Evolutionary conservation across 257 asterid species (phyloP).

Genomic region (Rubia yunnanensis): DNA sequence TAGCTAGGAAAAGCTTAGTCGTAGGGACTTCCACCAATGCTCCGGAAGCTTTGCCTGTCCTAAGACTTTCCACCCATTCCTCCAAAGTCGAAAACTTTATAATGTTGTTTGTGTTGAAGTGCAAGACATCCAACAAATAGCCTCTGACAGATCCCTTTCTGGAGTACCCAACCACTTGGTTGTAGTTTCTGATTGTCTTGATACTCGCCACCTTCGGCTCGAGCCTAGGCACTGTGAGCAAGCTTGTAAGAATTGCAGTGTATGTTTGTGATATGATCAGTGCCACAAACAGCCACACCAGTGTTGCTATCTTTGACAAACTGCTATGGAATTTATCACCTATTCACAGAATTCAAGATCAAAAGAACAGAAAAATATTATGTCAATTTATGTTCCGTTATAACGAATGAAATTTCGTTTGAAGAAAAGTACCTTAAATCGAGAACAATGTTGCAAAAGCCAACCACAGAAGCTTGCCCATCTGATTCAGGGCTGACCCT

Average conservation of each 20-base stretch:
- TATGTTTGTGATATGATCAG: slow-evolving; percentile 32
- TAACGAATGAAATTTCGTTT: background rate
- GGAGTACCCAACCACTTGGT: slow-evolving; percentile 22
- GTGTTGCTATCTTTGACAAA: slow-evolving; percentile 29
- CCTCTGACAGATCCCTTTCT: slow-evolving; percentile 15
- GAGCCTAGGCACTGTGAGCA: slow-evolving; percentile 26
- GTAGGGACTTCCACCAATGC: slow-evolving; percentile 30
- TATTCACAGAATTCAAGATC: too few relatives aligned
- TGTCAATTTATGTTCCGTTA: slow-evolving; percentile 22
- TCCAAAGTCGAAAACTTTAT: slow-evolving; percentile 2
- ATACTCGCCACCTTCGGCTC: slow-evolving; percentile 21
- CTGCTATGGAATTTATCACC: slow-evolving; percentile 26
- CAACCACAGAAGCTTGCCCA: too few relatives aligned
- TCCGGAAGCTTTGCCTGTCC: too few relatives aligned
- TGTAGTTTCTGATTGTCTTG: slow-evolving; percentile 18
- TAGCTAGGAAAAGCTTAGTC: slow-evolving; percentile 26
- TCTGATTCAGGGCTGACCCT: too few relatives aligned
- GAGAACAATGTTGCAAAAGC: too few relatives aligned
- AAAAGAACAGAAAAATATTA: too few relatives aligned
- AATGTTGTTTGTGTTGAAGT: slow-evolving; percentile 7
- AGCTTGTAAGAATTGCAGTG: slow-evolving; percentile 31
- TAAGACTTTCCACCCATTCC: slow-evolving; percentile 16
- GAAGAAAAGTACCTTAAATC: slow-evolving; percentile 12
- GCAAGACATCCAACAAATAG: slow-evolving; percentile 13
- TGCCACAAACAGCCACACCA: slow-evolving; percentile 33